Evolutionary conservation across 306 rosid species (phyloP), one percentile per base, ranked within the genome.

Genomic region (Arachis hypogaea): DNA sequence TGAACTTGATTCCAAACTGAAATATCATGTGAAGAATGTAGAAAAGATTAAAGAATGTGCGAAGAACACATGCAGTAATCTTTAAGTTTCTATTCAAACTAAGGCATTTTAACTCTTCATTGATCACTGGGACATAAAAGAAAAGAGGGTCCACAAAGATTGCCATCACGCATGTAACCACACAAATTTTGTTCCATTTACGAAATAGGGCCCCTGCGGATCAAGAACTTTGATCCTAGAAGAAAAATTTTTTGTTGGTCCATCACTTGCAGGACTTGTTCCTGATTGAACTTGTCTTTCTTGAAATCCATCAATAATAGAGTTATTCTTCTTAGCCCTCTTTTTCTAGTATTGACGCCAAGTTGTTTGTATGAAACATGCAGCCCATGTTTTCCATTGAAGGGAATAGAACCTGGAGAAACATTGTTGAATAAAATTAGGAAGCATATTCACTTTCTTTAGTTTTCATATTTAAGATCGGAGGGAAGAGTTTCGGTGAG

Each of bases 301-400:
- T 36, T 74, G 62, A 14, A 36, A 49, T 69, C 80, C 85, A 67
- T 76, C 77, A 50, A 29, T 43, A 4, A 29, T 11, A 3, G 87
- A 73, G 73, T 43, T 77, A 12, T 68, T 68, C 14, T 33, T 33
- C 36, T 33, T 82, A 2, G 43, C 72, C 87, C 82, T 90, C 76
- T 82, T 86, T 55, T 76, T 86, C 28, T 71, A 12, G 62, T 72
- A 60, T 7, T 82, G 68, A 10, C 86, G 94, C 98, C 98, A 92
- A 10, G 89, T 86, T 71, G 82, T 91, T 88, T 92, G 98, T 77
- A 92, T 84, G 71, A 75, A 83, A 61, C 85, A 73, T 69, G 94
- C 85, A 11, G 66, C 96, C 98, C 98, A 90, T 50, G 87, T 86
- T 69, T 59, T 90, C 96, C 96, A 92, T 70, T 86, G 94, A 72